A percentile compares a stretch with the other conserved stretches of the same genome.
Conservation (phyloP, 108 stramenopile species). For the Skeletonema costatum region DNA sequence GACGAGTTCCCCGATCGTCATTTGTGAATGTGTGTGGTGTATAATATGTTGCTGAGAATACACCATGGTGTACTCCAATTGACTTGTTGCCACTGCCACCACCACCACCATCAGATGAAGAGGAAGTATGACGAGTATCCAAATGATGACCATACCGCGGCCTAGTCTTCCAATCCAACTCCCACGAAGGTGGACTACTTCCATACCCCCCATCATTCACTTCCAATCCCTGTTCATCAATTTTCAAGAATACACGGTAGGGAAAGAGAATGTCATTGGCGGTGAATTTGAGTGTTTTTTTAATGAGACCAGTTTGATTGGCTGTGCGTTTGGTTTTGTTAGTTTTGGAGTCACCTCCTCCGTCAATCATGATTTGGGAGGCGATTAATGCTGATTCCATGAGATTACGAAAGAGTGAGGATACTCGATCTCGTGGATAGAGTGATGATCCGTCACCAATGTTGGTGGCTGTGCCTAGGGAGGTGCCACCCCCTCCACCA, state of each 20-base stretch:
- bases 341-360: background rate
- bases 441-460: background rate
- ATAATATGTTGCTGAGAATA: constrained; percentile 29
- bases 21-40: constrained; percentile 10
- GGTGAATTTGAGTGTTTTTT: constrained; percentile 26
- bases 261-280: constrained; percentile 41
- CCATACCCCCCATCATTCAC: constrained; percentile 24
- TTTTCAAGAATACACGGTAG: constrained; percentile 34
- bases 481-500: background rate
- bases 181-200: background rate
- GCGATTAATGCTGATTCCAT: constrained; percentile 34
- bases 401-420: constrained; percentile 27
- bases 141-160: constrained; percentile 41
- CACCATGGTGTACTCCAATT: background rate
- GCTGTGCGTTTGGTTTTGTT: constrained; percentile 11
- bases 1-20: constrained; percentile 31
- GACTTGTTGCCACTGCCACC: background rate
- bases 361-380: constrained; percentile 10
- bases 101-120: too few relatives aligned
- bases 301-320: constrained; percentile 39
- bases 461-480: background rate
- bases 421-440: constrained; percentile 37
- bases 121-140: background rate
- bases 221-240: constrained; percentile 33
- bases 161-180: constrained; percentile 44